Conservation (phyloP, 768 basidiomycete genomes). For the Lentinula raphanica region DNA sequence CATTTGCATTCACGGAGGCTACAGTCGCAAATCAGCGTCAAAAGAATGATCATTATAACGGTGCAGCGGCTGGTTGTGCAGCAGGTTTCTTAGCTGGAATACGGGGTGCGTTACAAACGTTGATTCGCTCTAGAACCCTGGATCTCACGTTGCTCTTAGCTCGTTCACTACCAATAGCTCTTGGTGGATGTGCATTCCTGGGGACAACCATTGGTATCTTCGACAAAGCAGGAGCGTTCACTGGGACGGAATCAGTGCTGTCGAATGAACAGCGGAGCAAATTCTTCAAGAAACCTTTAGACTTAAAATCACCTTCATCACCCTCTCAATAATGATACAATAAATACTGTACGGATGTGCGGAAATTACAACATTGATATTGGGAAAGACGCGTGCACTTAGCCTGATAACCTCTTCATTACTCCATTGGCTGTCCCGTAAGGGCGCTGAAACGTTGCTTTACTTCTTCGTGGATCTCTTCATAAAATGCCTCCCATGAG, state of each 20-base stretch:
- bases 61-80: conserved; percentile 84
- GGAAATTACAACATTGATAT: neutral
- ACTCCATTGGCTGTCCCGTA: conserved; percentile 17
- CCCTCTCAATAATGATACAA: conserved; percentile 3
- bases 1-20: conserved; percentile 80
- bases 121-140: conserved; percentile 13
- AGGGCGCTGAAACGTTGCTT: conserved; percentile 28
- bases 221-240: conserved; percentile 69
- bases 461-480: conserved; percentile 35
- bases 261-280: conserved; percentile 64
- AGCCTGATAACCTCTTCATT: neutral
- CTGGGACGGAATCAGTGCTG: conserved; percentile 36
- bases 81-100: conserved; percentile 90
- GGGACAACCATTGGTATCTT: conserved; percentile 79
- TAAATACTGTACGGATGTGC: neutral
- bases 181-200: conserved; percentile 73
- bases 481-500: conserved; percentile 49
- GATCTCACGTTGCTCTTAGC: conserved; percentile 35
- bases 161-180: conserved; percentile 77
- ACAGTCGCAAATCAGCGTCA: conserved; percentile 75
- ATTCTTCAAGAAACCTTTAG: conserved; percentile 77
- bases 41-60: conserved; percentile 76
- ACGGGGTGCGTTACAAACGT: conserved; percentile 48
- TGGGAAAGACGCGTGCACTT: neutral
- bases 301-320: conserved; percentile 12